Evolutionary conservation across 225 moss, liverwort and hornwort species (phyloP).

Genomic region (Marchantia polymorpha): DNA sequence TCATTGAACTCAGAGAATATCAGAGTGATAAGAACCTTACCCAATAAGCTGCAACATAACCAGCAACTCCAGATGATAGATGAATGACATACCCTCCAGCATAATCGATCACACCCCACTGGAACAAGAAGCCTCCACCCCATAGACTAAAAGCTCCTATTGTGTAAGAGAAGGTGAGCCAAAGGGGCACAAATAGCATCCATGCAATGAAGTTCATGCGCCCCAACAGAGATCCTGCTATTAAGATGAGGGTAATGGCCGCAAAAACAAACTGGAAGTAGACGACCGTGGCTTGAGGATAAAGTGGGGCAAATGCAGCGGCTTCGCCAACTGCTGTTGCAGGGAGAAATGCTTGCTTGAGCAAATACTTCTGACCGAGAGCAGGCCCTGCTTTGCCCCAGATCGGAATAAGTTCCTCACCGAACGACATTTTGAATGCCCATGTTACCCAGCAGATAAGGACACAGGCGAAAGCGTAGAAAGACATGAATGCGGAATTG

Average conservation of each 20-base stretch:
- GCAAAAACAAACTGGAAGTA: slow-evolving; percentile 51
- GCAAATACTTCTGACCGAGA: slow-evolving; percentile 28
- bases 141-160: slow-evolving; percentile 40
- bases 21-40: slow-evolving; percentile 10
- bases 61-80: slow-evolving; percentile 36
- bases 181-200: slow-evolving; percentile 44
- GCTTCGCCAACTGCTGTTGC: neutral
- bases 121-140: slow-evolving; percentile 43
- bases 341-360: slow-evolving; percentile 31
- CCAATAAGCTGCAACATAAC: slow-evolving; percentile 38
- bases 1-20: neutral
- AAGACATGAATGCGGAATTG: slow-evolving; percentile 47
- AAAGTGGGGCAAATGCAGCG: accelerated
- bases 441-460: slow-evolving; percentile 36
- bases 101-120: slow-evolving; percentile 49
- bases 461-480: slow-evolving; percentile 43
- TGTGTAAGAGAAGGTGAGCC: slow-evolving; percentile 49
- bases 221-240: slow-evolving; percentile 39
- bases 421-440: slow-evolving; percentile 49
- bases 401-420: slow-evolving; percentile 29
- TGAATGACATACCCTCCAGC: slow-evolving; percentile 51
- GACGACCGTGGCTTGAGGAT: slow-evolving; percentile 41
- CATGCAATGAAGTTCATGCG: slow-evolving; percentile 43
- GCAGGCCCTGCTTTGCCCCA: slow-evolving; percentile 46
- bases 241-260: slow-evolving; percentile 37